Evolutionary conservation across 2,329 filamentous ascomycete species (phyloP), one percentile per base, ranked within the genome.

Genomic region (Teratosphaeriaceae sp.): DNA sequence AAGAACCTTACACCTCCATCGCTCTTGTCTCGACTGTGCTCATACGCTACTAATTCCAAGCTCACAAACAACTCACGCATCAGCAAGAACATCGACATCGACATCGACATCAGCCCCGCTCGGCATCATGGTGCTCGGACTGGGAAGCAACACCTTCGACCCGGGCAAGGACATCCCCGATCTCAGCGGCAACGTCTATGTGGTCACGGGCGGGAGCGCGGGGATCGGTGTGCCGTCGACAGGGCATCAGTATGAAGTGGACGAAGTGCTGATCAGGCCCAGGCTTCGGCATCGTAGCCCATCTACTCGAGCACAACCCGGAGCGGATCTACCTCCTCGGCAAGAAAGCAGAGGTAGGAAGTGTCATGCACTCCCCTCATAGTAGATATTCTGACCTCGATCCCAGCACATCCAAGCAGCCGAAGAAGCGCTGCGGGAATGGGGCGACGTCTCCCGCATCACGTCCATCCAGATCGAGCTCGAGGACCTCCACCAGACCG

Each of bases 261-360:
- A 24, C 15, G 13, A 21, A 5, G 15, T 6, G 6, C 35, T 27
- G 30, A 34, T 16, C 7, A 9, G 9, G 18, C n/a, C 6, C 21
- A 23, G 72, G 72, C 13, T 75, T 67, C 45, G 72, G 71, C 19
- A 75, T 75, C 35, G 64, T 68, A 21, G 70, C 72, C 6, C 73
- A 76, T 47, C 57, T 75, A n/a, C 65, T 76, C 3, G 68, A 75
- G 51, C 70, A 74, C 54, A 70, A 69, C 35, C 60, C 67, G 1
- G 56, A 59, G 3, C 71, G 66, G 44, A 65, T 75, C 36, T 72
- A 72, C 45, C 60, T 75, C 2, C 62, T 76, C 3, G 69, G 69
- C 15, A 70, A 69, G 46, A 73, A 74, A 36, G 67, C 35, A 34
- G 40, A 42, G 37, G 37, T 39, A 39, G 16, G 37, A n/a, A n/a